A percentile compares a stretch with the other conserved stretches of the same genome.
Evolutionary conservation across 352 stramenopile species (phyloP).

Genomic region (Elongisporangium anandrum): DNA sequence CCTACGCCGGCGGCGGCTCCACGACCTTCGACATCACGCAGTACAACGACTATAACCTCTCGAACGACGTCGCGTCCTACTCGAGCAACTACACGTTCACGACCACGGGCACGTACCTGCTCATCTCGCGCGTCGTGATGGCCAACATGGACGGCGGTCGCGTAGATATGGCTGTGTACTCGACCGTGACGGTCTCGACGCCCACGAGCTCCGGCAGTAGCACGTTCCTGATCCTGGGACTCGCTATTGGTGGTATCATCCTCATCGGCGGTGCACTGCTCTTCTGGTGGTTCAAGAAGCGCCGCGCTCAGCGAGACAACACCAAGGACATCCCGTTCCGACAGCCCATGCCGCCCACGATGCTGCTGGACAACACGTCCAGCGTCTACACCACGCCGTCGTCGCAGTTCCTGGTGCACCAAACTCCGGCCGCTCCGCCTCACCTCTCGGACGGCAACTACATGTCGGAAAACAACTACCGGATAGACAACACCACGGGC

Average conservation of each 20-base stretch:
- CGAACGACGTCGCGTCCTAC: slow-evolving; percentile 45
- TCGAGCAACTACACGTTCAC: slow-evolving; percentile 50
- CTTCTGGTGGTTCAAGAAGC: slow-evolving; percentile 71
- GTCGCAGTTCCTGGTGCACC: slow-evolving; percentile 66
- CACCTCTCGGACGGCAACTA: slow-evolving; percentile 29
- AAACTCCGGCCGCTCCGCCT: slow-evolving; percentile 33
- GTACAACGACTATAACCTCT: slow-evolving; percentile 62
- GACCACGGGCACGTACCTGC: slow-evolving; percentile 51
- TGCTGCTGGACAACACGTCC: slow-evolving; percentile 17
- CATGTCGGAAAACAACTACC: slow-evolving; percentile 3
- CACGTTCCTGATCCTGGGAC: slow-evolving; percentile 66
- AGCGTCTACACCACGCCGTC: slow-evolving; percentile 62
- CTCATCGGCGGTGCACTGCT: slow-evolving; percentile 47
- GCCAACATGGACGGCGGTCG: slow-evolving; percentile 63
- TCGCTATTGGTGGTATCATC: slow-evolving; percentile 61
- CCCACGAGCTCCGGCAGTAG: slow-evolving; percentile 34
- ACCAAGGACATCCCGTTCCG: slow-evolving; percentile 79
- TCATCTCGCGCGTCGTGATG: slow-evolving; percentile 72
- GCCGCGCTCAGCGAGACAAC: slow-evolving; percentile 33
- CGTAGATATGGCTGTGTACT: slow-evolving; percentile 83
- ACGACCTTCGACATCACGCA: slow-evolving; percentile 49
- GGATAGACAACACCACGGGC: slow-evolving; percentile 19
- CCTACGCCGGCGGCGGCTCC: slow-evolving; percentile 52
- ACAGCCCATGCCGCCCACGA: slow-evolving; percentile 27
- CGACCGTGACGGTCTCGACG: slow-evolving; percentile 55